These are phyloP conservation scores for Bonia amplexicaulis DNA, from an alignment of 176 grass and related monocot species.

Conservation along the genomic window DNA sequence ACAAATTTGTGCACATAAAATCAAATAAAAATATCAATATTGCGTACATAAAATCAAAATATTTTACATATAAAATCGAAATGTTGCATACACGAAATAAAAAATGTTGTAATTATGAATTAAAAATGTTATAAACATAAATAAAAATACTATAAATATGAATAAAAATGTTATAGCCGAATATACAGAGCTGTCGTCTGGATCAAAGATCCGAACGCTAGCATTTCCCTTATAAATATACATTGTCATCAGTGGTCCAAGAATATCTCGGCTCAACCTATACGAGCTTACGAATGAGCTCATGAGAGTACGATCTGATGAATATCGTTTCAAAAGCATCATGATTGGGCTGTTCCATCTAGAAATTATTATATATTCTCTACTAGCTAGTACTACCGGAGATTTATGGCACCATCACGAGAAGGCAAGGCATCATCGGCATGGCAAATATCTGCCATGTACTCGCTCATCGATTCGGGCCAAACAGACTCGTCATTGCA, in stretches of 20 bases:
- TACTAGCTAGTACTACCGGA: not conserved
- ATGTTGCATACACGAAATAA: no score
- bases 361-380: constrained; percentile 8
- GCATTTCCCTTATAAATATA: not conserved
- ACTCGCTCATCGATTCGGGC: not conserved
- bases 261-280: not conserved
- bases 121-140: no score
- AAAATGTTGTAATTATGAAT: no score
- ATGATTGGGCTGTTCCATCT: not conserved
- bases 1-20: no score
- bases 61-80: no score
- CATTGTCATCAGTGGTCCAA: not conserved
- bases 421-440: not conserved
- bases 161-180: no score
- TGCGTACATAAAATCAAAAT: no score
- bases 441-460: not conserved
- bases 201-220: no score
- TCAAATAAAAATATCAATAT: no score
- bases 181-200: no score
- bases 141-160: no score
- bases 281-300: not conserved
- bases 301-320: not conserved
- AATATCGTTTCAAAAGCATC: not conserved
- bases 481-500: not conserved
- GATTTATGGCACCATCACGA: not conserved